These are phyloP conservation scores for Zoysia matrella DNA, from an alignment of 202 grass and related monocot species.

Conservation along the genomic window DNA sequence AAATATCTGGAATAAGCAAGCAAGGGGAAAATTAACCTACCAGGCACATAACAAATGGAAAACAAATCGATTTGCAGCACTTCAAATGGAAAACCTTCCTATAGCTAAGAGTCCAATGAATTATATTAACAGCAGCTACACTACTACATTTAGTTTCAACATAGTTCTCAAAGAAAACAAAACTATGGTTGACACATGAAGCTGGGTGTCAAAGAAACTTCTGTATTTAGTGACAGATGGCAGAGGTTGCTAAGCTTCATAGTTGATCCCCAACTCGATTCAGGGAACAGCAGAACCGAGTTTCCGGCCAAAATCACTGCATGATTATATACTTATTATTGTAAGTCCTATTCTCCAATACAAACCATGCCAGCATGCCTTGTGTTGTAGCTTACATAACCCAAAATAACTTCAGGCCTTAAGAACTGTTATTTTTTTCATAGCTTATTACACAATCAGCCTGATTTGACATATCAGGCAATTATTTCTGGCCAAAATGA, in stretches of 20 bases:
- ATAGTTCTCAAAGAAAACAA: not conserved
- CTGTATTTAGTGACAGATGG: constrained; percentile 1
- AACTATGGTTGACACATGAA: not conserved
- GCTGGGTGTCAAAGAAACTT: not conserved
- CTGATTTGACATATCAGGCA: constrained; percentile 21
- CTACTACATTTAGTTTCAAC: not conserved
- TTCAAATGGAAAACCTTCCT: not conserved
- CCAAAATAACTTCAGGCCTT: not conserved
- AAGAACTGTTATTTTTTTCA: not conserved
- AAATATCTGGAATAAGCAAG: no score
- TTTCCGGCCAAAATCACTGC: not conserved
- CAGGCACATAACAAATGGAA: no score
- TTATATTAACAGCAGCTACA: not conserved
- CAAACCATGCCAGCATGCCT: not conserved
- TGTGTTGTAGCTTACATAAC: not conserved
- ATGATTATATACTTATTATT: not conserved
- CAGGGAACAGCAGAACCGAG: not conserved
- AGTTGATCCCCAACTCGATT: not conserved
- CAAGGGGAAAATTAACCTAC: no score
- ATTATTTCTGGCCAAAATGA: not conserved
- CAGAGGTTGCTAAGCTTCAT: not conserved
- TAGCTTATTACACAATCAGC: not conserved
- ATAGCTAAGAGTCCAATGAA: constrained; percentile 8
- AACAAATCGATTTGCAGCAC: no score
- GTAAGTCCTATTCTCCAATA: not conserved